These are phyloP conservation scores for Boletus subparvulus DNA, from an alignment of 768 basidiomycete species.

Conservation along the genomic window DNA sequence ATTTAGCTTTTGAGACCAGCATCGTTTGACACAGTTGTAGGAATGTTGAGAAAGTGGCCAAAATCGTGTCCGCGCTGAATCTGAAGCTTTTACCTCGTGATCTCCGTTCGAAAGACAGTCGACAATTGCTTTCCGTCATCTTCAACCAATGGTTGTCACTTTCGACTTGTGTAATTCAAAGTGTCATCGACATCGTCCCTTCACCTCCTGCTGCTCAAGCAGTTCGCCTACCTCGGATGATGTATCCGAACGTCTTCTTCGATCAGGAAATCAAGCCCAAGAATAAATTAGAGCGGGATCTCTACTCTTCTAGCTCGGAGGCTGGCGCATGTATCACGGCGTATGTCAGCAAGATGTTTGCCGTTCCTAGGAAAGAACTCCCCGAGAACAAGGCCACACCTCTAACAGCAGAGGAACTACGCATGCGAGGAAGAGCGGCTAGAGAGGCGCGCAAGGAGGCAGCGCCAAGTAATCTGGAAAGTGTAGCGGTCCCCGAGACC, in stretches of 20 bases:
- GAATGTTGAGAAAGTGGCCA: conserved; percentile 83
- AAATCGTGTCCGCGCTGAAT: conserved; percentile 80
- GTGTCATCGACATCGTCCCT: conserved; percentile 91
- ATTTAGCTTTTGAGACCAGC: not conserved
- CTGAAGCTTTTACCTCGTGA: conserved; percentile 87
- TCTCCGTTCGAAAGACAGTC: conserved; percentile 86
- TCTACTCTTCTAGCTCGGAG: conserved; percentile 68
- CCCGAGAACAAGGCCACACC: conserved; percentile 82
- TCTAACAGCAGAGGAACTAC: conserved; percentile 82
- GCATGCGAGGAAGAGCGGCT: conserved; percentile 57
- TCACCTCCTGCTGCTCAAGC: conserved; percentile 81
- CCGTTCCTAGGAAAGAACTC: conserved; percentile 73
- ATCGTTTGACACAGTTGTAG: conserved; percentile 42
- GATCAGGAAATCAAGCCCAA: conserved; percentile 59
- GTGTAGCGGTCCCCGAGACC: conserved; percentile 5
- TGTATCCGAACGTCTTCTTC: conserved; percentile 76
- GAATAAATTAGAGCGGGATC: conserved; percentile 79
- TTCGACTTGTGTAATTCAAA: conserved; percentile 89
- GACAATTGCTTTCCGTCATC: conserved; percentile 78
- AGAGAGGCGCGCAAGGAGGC: conserved; percentile 42
- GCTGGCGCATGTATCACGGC: conserved; percentile 66
- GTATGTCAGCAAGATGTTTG: conserved; percentile 99
- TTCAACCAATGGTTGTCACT: conserved; percentile 96
- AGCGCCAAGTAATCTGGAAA: conserved; percentile 24
- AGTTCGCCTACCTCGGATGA: conserved; percentile 84